phyloP scores from a whole-genome alignment of 768 basidiomycete genomes.

The Pilatotrama ljubarskyi region DNA sequence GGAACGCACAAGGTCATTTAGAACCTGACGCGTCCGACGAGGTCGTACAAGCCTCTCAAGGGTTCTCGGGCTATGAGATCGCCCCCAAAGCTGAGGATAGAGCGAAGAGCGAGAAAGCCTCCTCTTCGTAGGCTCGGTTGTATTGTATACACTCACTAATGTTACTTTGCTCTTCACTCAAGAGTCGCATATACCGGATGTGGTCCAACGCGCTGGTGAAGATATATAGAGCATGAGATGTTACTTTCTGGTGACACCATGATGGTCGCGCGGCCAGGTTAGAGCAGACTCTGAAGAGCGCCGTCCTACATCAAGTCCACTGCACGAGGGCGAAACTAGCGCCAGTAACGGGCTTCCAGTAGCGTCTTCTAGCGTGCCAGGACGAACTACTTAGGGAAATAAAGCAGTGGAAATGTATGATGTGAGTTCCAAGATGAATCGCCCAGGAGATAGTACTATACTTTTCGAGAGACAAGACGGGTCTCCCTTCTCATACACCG shows the following conservation, averaged over 20 bases:
- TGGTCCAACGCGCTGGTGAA: too few species aligned
- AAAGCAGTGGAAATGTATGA: not conserved
- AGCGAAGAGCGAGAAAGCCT: constrained; percentile 25
- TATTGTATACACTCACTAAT: constrained; percentile 3
- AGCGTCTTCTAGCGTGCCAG: too few species aligned
- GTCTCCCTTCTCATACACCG: not conserved
- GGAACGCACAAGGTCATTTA: constrained; percentile 81
- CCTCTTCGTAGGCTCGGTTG: not conserved
- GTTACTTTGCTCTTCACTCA: constrained; percentile 3
- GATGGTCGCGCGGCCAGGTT: too few species aligned
- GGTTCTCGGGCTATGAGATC: constrained; percentile 66
- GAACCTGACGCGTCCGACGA: constrained; percentile 89
- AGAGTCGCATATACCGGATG: too few species aligned
- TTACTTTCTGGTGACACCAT: too few species aligned
- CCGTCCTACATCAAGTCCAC: too few species aligned
- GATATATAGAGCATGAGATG: too few species aligned
- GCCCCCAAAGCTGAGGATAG: constrained; percentile 36
- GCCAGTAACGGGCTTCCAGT: too few species aligned
- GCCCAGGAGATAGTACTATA: constrained; percentile 1
- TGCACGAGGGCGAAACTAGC: too few species aligned
- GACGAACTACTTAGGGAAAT: too few species aligned
- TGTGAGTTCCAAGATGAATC: not conserved
- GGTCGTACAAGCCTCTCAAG: constrained; percentile 76
- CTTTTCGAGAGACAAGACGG: not conserved
- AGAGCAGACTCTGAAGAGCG: too few species aligned